Evolutionary conservation across 345 rosid species (phyloP).

Genomic region (Acer yangbiense): DNA sequence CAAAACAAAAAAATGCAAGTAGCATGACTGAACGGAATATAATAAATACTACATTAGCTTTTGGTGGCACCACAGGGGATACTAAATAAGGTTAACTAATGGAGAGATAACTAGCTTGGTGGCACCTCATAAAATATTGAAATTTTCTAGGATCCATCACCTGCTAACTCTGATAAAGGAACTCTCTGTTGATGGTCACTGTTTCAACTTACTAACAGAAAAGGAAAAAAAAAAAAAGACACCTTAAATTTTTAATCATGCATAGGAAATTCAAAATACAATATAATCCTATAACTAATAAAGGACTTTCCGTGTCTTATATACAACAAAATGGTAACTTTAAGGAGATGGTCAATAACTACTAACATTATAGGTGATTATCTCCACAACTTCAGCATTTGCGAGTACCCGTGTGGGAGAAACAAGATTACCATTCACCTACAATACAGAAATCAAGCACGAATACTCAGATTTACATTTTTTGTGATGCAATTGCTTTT

Average conservation of each 20-base stretch:
- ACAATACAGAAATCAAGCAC: constrained; percentile 35
- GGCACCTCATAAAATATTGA: not conserved
- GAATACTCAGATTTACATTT: not conserved
- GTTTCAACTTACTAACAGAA: not conserved
- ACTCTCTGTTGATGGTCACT: not conserved
- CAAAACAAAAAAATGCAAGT: not conserved
- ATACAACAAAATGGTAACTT: constrained; percentile 16
- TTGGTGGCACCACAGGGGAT: not conserved
- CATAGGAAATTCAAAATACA: not conserved
- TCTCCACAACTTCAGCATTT: constrained; percentile 99
- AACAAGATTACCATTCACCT: constrained; percentile 98
- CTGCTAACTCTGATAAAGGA: not conserved
- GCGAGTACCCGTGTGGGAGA: constrained; percentile 79
- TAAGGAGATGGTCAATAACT: constrained; percentile 17
- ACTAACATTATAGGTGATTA: constrained; percentile 88
- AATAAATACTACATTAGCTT: not conserved
- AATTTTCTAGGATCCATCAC: not conserved
- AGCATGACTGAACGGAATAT: not conserved
- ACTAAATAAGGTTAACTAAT: not conserved
- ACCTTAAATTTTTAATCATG: not conserved
- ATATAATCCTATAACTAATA: not conserved
- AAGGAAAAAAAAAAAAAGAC: not conserved
- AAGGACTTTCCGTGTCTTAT: not conserved
- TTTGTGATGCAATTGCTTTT: not conserved
- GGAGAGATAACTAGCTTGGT: not conserved